Conservation (phyloP, 2,329 filamentous ascomycete species). For the Cladophialophora bantiana region DNA sequence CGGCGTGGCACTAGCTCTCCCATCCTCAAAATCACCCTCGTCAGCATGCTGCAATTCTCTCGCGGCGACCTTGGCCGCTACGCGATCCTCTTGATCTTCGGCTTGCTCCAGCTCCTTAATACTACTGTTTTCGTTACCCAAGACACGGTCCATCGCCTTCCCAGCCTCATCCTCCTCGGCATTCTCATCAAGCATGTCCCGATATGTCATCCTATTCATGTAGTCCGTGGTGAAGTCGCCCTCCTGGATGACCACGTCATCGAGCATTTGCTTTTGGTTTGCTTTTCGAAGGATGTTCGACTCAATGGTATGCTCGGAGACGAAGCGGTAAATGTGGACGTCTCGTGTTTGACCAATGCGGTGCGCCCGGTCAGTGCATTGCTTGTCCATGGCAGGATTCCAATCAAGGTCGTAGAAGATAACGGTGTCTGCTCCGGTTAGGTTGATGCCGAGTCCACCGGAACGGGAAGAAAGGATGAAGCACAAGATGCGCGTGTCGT, state of each 20-base stretch:
- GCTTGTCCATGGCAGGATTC: slow-evolving; percentile 99
- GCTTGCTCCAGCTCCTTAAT: slow-evolving; percentile 82
- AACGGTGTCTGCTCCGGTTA: slow-evolving; percentile 95
- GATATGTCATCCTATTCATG: slow-evolving; percentile 77
- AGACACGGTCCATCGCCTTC: slow-evolving; percentile 83
- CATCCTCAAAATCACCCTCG: slow-evolving; percentile 82
- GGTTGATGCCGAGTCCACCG: slow-evolving; percentile 92
- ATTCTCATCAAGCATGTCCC: slow-evolving; percentile 67
- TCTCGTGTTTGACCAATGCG: slow-evolving; percentile 97
- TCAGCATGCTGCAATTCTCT: slow-evolving; percentile 86
- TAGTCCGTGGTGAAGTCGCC: slow-evolving; percentile 98
- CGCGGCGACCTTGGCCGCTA: slow-evolving; percentile 83
- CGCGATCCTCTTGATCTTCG: slow-evolving; percentile 90
- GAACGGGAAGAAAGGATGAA: slow-evolving; percentile 97
- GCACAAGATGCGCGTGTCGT: slow-evolving; percentile 86
- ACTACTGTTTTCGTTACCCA: slow-evolving; percentile 63
- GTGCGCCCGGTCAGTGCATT: slow-evolving; percentile 96
- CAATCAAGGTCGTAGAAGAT: slow-evolving; percentile 99
- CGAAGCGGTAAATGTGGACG: slow-evolving; percentile 95
- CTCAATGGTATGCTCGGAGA: slow-evolving; percentile 94
- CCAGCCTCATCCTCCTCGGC: slow-evolving; percentile 70
- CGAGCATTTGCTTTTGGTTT: slow-evolving; percentile 96
- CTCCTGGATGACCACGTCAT: slow-evolving; percentile 98
- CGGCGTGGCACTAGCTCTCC: slow-evolving; percentile 47
- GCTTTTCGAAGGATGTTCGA: slow-evolving; percentile 97